These are phyloP conservation scores for Sarcodon sp. DNA, from an alignment of 768 basidiomycete species.

Conservation along the genomic window DNA sequence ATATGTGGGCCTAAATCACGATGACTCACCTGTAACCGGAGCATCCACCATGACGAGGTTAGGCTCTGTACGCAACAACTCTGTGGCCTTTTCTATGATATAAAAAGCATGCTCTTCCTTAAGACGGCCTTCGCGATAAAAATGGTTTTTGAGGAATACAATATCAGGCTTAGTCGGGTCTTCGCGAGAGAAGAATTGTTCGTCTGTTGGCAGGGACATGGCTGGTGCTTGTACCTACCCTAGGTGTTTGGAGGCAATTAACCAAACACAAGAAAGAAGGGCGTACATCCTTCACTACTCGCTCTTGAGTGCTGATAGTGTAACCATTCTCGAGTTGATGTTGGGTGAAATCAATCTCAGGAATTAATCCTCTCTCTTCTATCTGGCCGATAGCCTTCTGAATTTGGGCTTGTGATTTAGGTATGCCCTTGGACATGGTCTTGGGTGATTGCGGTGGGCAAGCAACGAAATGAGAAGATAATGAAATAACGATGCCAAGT, in stretches of 20 bases:
- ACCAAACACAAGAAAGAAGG: background rate
- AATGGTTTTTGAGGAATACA: slow-evolving; percentile 97
- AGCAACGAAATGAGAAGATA: background rate
- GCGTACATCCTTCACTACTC: slow-evolving; percentile 90
- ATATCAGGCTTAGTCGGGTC: slow-evolving; percentile 90
- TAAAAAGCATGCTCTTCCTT: slow-evolving; percentile 93
- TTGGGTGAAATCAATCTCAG: slow-evolving; percentile 80
- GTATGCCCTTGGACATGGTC: slow-evolving; percentile 11
- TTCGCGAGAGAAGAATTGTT: slow-evolving; percentile 81
- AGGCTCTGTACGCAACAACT: slow-evolving; percentile 70
- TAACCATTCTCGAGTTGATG: slow-evolving; percentile 90
- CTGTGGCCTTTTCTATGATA: slow-evolving; percentile 83
- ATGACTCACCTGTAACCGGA: slow-evolving; percentile 79
- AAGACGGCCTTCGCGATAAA: slow-evolving; percentile 90
- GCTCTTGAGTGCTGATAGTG: slow-evolving; percentile 84
- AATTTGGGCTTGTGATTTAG: slow-evolving; percentile 29
- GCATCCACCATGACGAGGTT: slow-evolving; percentile 94
- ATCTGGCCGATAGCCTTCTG: slow-evolving; percentile 61
- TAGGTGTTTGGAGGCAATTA: background rate
- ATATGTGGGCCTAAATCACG: no score
- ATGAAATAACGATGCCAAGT: background rate
- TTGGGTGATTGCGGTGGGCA: slow-evolving; percentile 4
- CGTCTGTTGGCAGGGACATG: slow-evolving; percentile 81
- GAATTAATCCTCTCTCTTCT: slow-evolving; percentile 28
- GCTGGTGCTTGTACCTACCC: slow-evolving; percentile 93